Conservation (phyloP, 257 asterid genomes). For the Plectranthus barbatus region DNA sequence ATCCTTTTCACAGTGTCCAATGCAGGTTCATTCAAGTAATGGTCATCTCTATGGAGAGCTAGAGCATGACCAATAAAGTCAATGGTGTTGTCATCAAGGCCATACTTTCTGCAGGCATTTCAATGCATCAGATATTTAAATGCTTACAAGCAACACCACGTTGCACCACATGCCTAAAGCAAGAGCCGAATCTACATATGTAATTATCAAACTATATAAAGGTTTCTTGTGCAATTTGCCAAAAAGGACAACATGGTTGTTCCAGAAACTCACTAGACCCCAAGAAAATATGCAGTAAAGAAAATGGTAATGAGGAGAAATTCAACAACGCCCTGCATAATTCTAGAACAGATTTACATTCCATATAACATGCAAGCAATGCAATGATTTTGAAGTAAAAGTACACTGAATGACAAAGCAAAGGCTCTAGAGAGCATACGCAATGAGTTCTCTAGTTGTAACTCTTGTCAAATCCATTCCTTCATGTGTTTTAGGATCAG, state of each 20-base stretch:
- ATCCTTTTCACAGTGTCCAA: conserved; percentile 83
- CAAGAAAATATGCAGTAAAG: neutral
- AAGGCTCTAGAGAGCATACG: conserved; percentile 38
- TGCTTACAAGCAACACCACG: neutral
- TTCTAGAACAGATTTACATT: neutral
- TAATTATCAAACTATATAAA: too few relatives aligned
- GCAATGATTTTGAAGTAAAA: neutral
- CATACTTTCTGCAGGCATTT: conserved; percentile 57
- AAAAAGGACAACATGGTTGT: too few relatives aligned
- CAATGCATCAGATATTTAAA: neutral
- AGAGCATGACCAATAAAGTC: conserved; percentile 89
- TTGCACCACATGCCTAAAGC: too few relatives aligned
- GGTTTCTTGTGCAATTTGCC: too few relatives aligned
- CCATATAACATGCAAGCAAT: neutral
- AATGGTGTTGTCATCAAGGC: conserved; percentile 89
- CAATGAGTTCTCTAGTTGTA: conserved; percentile 72
- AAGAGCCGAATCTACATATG: too few relatives aligned
- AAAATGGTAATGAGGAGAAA: neutral
- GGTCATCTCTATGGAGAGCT: conserved; percentile 90
- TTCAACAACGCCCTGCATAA: neutral
- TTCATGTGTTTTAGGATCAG: conserved; percentile 74
- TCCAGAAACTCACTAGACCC: neutral
- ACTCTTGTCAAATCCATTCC: conserved; percentile 92
- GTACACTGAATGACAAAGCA: neutral
- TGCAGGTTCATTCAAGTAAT: conserved; percentile 80